Evolutionary conservation across 2,329 filamentous ascomycete genomes (phyloP).

Genomic region (Myotisia sp.): DNA sequence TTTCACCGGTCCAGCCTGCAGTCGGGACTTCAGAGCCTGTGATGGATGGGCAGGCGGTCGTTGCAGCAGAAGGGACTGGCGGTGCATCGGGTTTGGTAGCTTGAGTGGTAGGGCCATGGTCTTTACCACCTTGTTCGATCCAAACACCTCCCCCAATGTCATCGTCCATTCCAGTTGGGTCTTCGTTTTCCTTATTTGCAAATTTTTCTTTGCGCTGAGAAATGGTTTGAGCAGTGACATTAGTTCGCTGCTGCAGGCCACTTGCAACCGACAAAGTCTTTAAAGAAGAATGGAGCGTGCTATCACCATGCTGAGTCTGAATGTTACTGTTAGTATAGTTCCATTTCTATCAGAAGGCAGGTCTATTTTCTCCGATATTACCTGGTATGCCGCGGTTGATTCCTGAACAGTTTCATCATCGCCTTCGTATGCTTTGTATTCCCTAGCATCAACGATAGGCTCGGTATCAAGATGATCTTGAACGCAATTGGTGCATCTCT

Average conservation of each 20-base stretch:
- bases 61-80: conserved; percentile 3
- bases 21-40: too few relatives aligned
- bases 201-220: too few relatives aligned
- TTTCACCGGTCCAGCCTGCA: too few relatives aligned
- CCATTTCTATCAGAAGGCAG: too few relatives aligned
- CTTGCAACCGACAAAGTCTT: conserved; percentile 4
- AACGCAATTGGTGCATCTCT: conserved; percentile 32
- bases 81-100: conserved; percentile 9
- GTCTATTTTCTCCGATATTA: too few relatives aligned
- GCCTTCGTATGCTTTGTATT: conserved; percentile 15
- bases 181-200: too few relatives aligned
- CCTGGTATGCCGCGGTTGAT: conserved; percentile 2
- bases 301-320: conserved; percentile 5
- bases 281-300: conserved; percentile 2
- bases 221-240: background rate
- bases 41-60: too few relatives aligned
- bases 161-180: background rate
- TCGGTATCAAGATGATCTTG: conserved; percentile 23
- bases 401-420: conserved; percentile 4
- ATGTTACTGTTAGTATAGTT: too few relatives aligned
- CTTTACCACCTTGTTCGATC: conserved; percentile 9
- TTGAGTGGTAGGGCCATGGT: background rate
- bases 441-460: conserved; percentile 21
- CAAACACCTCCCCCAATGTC: conserved; percentile 11
- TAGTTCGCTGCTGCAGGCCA: background rate